A percentile compares a stretch with the other conserved stretches of the same genome.
Evolutionary conservation across 169 alveolate genomes (phyloP).

Genomic region (Plasmodium relictum): DNA sequence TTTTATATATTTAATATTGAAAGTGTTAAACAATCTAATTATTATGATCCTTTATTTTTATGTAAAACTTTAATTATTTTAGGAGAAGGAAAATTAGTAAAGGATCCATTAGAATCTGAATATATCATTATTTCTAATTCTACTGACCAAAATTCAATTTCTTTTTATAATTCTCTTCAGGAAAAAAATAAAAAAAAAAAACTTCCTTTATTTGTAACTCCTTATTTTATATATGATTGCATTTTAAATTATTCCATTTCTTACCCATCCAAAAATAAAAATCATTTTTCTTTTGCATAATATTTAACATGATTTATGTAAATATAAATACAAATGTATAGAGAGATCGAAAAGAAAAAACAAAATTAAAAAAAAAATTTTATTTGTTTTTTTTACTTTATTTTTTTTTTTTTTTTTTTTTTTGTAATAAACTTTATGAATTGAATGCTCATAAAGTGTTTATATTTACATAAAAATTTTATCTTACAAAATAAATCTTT

Average conservation of each 20-base stretch:
- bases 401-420: no score
- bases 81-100: conserved; percentile 84
- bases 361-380: no score
- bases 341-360: no score
- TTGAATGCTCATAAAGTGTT: no score
- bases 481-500: not conserved
- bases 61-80: conserved; percentile 78
- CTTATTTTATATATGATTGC: conserved; percentile 70
- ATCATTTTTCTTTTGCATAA: conserved; percentile 36
- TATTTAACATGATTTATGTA: not conserved
- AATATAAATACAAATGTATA: not conserved
- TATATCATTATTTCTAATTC: conserved; percentile 82
- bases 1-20: conserved; percentile 80
- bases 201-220: conserved; percentile 68
- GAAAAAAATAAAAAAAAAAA: conserved; percentile 55
- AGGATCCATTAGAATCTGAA: conserved; percentile 82
- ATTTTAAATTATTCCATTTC: conserved; percentile 66
- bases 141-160: conserved; percentile 39
- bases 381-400: no score
- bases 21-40: conserved; percentile 64
- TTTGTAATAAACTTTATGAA: no score
- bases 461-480: not conserved
- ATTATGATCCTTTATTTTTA: conserved; percentile 57
- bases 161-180: conserved; percentile 50
- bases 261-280: conserved; percentile 57